Evolutionary conservation across 23 red algal genomes (phyloP).

Genomic region (Gracilaria caudata): DNA sequence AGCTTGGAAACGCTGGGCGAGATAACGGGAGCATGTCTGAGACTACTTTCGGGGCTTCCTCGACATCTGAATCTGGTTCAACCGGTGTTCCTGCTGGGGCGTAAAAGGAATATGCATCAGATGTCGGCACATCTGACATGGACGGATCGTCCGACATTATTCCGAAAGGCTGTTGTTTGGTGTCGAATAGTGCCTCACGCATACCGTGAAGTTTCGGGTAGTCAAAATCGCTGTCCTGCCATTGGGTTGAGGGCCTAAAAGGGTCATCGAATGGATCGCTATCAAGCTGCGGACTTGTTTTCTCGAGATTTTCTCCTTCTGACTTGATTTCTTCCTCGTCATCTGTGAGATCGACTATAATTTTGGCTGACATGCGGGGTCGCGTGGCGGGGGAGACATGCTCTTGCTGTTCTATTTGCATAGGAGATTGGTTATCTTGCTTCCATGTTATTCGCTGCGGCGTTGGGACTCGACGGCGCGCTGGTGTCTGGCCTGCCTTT

Average conservation of each 20-base stretch:
- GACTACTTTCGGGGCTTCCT: neutral
- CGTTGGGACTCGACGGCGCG: neutral
- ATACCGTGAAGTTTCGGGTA: constrained; percentile 15
- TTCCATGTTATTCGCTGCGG: neutral
- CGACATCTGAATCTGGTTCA: constrained; percentile 27
- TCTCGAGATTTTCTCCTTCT: neutral
- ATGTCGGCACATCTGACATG: neutral
- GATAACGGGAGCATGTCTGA: neutral
- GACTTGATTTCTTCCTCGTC: constrained; percentile 39
- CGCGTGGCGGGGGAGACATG: neutral
- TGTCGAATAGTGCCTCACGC: constrained; percentile 28
- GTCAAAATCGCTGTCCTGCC: constrained; percentile 17
- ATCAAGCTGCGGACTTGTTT: neutral
- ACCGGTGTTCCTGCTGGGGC: neutral
- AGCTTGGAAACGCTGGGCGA: neutral
- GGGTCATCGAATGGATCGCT: constrained; percentile 15
- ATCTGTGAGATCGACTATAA: constrained; percentile 38
- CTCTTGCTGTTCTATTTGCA: neutral
- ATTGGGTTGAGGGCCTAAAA: constrained; percentile 1
- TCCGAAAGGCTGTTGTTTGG: neutral
- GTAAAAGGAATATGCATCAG: neutral
- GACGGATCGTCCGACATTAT: neutral
- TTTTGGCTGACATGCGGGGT: constrained; percentile 35
- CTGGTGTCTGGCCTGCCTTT: constrained; percentile 29
- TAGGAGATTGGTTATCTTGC: neutral